Evolutionary conservation across 768 basidiomycete genomes (phyloP), one percentile per base, ranked within the genome.

Genomic region (Russula ochroleuca): DNA sequence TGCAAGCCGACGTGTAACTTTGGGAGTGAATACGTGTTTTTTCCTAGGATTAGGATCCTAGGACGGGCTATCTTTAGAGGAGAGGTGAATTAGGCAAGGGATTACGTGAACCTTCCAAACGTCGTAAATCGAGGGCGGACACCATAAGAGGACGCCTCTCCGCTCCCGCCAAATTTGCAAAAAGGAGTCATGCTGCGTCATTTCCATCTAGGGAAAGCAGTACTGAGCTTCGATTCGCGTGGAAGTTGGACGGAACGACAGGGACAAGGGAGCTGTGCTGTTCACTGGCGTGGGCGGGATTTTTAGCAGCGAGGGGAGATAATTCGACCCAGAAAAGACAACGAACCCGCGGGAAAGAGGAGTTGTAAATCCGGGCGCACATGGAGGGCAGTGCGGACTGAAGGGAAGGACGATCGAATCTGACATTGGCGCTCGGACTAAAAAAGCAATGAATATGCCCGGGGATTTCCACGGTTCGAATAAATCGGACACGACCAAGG

Each of bases 181-280:
- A 53, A 50, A 19, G 33, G 64, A 65, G 64, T 65, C 64, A 65
- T 31, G 15, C 50, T 10, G 17, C 40, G 63, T 64, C 63, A 64
- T 15, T 31, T 8, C 35, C 40, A 5, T 11, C 11, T 47, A 5
- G 40, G 59, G 53, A 60, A 17, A 47, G 59, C 55, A 41, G 19
- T 62, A 47, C 45, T 5, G 28, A 28, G 28, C 28, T 28, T 28
- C 28, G 28, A 28, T 28, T 28, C 43, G 19, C 43, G 11, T 47
- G 4, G 19, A 23, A 17, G n/a, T 1, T 35, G 38, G 31, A 64
- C 41, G 47, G 33, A 2, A n/a, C 41, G 13, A 50, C 23, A 49
- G 7, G 41, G 23, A 9, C 13, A 6, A n/a, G 9, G 28, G 57
- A 28, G 57, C 41, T 14, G 45, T 57, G 47, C 23, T 5, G n/a